These are phyloP conservation scores for Metschnikowia shivogae DNA, from an alignment of 805 yeast species.

Conservation along the genomic window DNA sequence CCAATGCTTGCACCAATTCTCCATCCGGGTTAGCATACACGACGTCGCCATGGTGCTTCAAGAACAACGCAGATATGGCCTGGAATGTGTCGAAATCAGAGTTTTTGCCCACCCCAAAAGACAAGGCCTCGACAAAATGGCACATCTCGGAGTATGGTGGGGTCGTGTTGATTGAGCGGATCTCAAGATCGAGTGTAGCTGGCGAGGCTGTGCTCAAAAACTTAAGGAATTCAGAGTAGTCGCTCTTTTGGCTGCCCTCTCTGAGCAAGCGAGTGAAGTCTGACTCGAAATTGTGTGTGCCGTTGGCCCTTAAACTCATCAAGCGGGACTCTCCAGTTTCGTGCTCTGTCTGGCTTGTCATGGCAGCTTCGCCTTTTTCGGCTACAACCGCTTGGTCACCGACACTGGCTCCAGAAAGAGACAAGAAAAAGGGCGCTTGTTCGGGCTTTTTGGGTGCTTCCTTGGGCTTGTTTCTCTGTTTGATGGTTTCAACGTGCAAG, in stretches of 20 bases:
- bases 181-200: conserved; percentile 76
- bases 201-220: conserved; percentile 65
- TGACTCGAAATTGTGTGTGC: conserved; percentile 57
- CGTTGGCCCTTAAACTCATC: conserved; percentile 30
- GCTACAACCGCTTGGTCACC: conserved; percentile 63
- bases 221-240: conserved; percentile 49
- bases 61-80: conserved; percentile 71
- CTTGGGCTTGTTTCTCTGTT: conserved; percentile 80
- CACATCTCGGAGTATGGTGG: conserved; percentile 67
- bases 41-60: conserved; percentile 80
- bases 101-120: conserved; percentile 52
- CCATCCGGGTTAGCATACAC: conserved; percentile 40
- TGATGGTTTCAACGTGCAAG: conserved; percentile 77
- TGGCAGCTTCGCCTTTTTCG: conserved; percentile 26
- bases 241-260: conserved; percentile 38
- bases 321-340: conserved; percentile 30
- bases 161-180: conserved; percentile 66
- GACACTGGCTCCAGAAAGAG: conserved; percentile 58
- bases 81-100: conserved; percentile 72
- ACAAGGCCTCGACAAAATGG: conserved; percentile 63
- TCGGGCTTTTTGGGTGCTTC: conserved; percentile 86
- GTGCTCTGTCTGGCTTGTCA: conserved; percentile 16
- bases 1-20: conserved; percentile 43
- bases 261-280: conserved; percentile 65
- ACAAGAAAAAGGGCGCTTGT: conserved; percentile 75